These are phyloP conservation scores for Metarhizium rileyi DNA, from an alignment of 2,329 filamentous ascomycete genomes.

Conservation along the genomic window DNA sequence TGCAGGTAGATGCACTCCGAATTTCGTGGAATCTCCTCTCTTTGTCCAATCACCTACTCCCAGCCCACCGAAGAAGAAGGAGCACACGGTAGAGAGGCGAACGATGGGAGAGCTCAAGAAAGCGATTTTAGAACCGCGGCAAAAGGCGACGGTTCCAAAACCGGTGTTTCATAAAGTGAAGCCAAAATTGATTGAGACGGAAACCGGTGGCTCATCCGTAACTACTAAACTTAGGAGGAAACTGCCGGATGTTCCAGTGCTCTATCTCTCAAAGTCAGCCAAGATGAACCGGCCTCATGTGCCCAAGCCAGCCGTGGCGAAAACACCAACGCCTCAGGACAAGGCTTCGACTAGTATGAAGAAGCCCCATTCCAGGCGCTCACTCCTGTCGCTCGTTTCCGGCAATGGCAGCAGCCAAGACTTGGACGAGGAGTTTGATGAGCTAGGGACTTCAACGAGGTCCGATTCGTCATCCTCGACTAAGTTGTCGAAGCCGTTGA, in stretches of 20 bases:
- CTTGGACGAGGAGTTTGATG: constrained; percentile 4
- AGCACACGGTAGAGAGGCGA: constrained; percentile 1
- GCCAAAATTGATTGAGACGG: not conserved
- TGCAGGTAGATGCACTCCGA: constrained; percentile 6
- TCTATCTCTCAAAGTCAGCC: not conserved
- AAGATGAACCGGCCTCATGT: not conserved
- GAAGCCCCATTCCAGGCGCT: constrained; percentile 2
- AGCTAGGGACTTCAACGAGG: not conserved
- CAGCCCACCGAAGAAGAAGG: not conserved
- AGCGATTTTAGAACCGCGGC: constrained; percentile 5
- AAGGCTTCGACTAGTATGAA: not conserved
- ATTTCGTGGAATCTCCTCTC: constrained; percentile 1
- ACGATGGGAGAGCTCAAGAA: constrained; percentile 8
- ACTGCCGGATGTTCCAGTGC: not conserved
- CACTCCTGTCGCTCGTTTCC: constrained; percentile 2
- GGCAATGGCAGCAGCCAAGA: not conserved
- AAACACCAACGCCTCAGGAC: not conserved
- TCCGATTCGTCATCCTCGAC: constrained; percentile 10
- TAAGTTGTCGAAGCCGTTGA: constrained; percentile 6
- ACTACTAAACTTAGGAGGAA: not conserved
- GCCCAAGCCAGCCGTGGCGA: not conserved
- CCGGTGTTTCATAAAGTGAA: not conserved
- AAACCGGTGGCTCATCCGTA: not conserved
- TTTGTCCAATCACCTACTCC: not conserved
- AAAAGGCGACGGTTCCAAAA: not conserved